phyloP scores from a whole-genome alignment of 2,329 filamentous ascomycete species.

The Rhynchosporium agropyri region DNA sequence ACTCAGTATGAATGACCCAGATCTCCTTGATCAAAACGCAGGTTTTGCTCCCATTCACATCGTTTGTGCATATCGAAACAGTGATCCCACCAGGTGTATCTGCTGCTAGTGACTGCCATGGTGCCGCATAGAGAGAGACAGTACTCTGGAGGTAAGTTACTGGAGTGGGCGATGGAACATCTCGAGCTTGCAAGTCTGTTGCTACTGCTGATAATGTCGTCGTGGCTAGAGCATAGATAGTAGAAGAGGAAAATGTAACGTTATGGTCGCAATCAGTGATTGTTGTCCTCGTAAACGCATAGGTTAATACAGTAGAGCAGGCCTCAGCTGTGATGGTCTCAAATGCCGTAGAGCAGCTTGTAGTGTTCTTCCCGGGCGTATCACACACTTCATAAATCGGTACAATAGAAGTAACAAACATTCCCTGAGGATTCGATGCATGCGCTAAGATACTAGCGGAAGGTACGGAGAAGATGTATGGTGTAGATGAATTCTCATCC shows the following conservation, averaged over 20 bases:
- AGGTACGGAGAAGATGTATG: slow-evolving; percentile 25
- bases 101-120: slow-evolving; percentile 37
- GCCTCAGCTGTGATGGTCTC: slow-evolving; percentile 26
- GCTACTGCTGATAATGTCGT: slow-evolving; percentile 13
- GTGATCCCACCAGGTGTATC: slow-evolving; percentile 30
- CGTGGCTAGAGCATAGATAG: slow-evolving; percentile 31
- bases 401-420: slow-evolving; percentile 30
- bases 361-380: slow-evolving; percentile 24
- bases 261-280: slow-evolving; percentile 36
- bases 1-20: slow-evolving; percentile 31
- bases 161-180: neutral
- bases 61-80: slow-evolving; percentile 28
- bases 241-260: slow-evolving; percentile 37
- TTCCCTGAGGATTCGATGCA: slow-evolving; percentile 26
- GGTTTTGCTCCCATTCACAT: slow-evolving; percentile 11
- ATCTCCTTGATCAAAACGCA: slow-evolving; percentile 33
- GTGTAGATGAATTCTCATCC: slow-evolving; percentile 10
- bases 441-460: slow-evolving; percentile 21
- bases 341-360: slow-evolving; percentile 30
- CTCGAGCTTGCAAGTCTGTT: slow-evolving; percentile 1
- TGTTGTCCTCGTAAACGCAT: slow-evolving; percentile 33
- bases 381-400: slow-evolving; percentile 34
- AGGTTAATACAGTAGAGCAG: slow-evolving; percentile 35
- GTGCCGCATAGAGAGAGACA: slow-evolving; percentile 35
- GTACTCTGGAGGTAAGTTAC: slow-evolving; percentile 33